Base-by-base conservation (phyloP, 2,329 filamentous ascomycete genomes). In the Phaeosphaeria sp. region DNA sequence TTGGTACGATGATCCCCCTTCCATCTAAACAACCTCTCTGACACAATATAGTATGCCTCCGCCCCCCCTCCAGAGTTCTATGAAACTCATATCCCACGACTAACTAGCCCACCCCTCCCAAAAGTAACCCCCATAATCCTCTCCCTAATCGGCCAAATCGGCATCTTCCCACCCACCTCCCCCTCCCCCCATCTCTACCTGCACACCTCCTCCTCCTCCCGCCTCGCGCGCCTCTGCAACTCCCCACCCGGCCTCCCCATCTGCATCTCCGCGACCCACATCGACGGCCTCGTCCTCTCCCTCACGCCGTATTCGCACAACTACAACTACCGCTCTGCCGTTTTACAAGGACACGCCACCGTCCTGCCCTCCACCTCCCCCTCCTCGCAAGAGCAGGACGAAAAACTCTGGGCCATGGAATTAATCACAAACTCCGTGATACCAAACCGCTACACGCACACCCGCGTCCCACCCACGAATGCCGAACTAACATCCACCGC, bases 101-200 rank as follows among this genome's bases (percentile, higher is more conserved):
- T n/a, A n/a, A n/a, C n/a, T n/a, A n/a, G n/a, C n/a, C n/a, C n/a
- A n/a, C n/a, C n/a, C n/a, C n/a, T n/a, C 25, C 25, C 25, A 30
- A 30, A 30, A 30, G n/a, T n/a, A 1, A 92, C 92, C 68, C 91
- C 92, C 3, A 86, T 87, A 51, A 88, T 89, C 53, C 83, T 96
- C 1, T 92, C 92, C 60, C 94, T 96, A 91, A 91, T 96, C 68
- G 91, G 91, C 51, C 88, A 91, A 67, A 90, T 95, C 84, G 91
- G 87, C 13, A 91, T 88, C 22, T 95, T 89, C 2, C 89, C 92
- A 64, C 30, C 30, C 6, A 13, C 11, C 11, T 13, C 30, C 30
- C 11, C 30, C 15, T 6, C 30, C 30, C 30, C 30, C 30, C 30
- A 36, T 36, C 30, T 36, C 65, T 96, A 96, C 75, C 84, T 96